Evolutionary conservation across 176 grass and related monocot genomes (phyloP), one percentile per base, ranked within the genome.

Genomic region (Elymus sibiricus): DNA sequence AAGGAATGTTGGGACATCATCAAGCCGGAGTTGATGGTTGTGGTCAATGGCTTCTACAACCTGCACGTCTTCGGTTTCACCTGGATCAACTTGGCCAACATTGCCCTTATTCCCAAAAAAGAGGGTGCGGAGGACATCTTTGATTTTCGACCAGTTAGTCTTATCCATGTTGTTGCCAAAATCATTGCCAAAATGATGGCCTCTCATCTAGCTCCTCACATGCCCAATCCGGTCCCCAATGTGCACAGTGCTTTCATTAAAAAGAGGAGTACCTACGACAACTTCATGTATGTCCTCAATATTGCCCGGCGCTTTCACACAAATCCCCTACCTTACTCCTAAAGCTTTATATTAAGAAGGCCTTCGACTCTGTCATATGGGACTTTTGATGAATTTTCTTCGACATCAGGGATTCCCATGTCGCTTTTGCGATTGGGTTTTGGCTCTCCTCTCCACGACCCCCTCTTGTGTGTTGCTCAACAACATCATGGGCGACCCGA

Each of bases 151-250:
- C 16, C 21, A 4, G 21, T 60, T 1, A 60, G 19, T 22, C 3
- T 60, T 6, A n/a, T n/a, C n/a, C 56, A 60, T 11, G 21, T 27
- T 1, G 1, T 58, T 1, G 28, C 47, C 0, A 77, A 77, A 11
- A 1, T 77, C 0, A 13, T 59, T 1, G 37, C 49, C 3, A 14
- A 59, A 1, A 1, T 76, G 1, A 5, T 76, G 1, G 44, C 73
- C 0, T 8, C 2, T 1, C 5, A 40, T 1, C 2, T 74, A 0
- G 40, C 39, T 1, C 3, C 0, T 6, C 4, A 13, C 13, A 11
- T 77, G 9, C 0, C 21, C 2, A 0, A 5, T 1, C 16, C 55
- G 1, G 16, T 77, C 0, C 13, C 35, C 1, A 27, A 46, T 4
- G 21, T 1, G 0, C 25, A 76, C 6, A 76, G 73, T 21, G 43